Conservation (phyloP, 139 green algal species). For the Chlorella sorokiniana region DNA sequence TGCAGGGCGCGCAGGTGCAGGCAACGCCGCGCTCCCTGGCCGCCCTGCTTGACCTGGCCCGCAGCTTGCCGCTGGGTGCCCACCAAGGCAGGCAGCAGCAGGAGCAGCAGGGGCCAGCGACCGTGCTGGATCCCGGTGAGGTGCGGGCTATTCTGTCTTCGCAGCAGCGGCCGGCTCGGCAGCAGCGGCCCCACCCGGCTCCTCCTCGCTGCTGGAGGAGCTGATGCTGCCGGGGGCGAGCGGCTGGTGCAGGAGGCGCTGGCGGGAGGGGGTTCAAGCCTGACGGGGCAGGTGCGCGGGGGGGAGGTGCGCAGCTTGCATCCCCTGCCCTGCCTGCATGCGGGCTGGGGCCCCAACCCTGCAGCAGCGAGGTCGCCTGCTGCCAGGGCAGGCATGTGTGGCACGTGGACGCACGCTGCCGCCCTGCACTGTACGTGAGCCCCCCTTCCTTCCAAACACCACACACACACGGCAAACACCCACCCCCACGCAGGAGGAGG, state of each 20-base stretch:
- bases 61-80: neutral
- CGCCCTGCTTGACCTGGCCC: constrained; percentile 9
- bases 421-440: neutral
- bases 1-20: constrained; percentile 56
- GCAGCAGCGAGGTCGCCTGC: neutral
- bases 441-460: too few relatives aligned
- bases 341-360: neutral
- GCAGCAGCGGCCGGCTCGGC: neutral
- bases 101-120: neutral
- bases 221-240: constrained; percentile 63
- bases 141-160: too few relatives aligned
- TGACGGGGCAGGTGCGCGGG: constrained; percentile 12
- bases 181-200: neutral
- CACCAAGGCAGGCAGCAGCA: constrained; percentile 1
- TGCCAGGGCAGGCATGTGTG: too few relatives aligned
- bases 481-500: constrained; percentile 14
- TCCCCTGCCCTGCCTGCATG: too few relatives aligned
- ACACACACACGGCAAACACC: too few relatives aligned
- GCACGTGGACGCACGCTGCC: too few relatives aligned
- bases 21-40: constrained; percentile 37
- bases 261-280: neutral
- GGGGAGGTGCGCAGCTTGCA: too few relatives aligned
- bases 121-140: neutral
- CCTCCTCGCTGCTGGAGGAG: constrained; percentile 56
- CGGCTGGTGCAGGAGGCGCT: constrained; percentile 55